Conservation (phyloP, 192 early-diverging fungal species). For the Podila clonocystis region DNA sequence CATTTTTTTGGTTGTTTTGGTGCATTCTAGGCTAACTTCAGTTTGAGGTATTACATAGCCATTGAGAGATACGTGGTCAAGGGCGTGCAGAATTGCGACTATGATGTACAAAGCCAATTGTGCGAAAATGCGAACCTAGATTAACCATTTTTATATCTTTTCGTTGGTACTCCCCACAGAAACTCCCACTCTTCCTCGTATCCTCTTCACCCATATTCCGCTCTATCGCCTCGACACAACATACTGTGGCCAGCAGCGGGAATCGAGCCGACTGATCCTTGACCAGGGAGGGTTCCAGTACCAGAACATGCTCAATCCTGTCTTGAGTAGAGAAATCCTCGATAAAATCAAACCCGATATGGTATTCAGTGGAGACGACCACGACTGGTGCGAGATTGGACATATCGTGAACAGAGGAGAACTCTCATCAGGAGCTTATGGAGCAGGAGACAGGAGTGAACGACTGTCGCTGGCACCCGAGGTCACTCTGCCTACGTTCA, state of each 20-base stretch:
- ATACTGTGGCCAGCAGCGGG: slow-evolving; percentile 76
- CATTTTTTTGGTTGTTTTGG: no score
- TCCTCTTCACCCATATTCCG: slow-evolving; percentile 91
- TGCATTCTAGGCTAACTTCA: no score
- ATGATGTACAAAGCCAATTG: no score
- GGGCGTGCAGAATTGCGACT: no score
- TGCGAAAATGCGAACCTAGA: background rate
- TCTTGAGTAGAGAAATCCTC: slow-evolving; percentile 69
- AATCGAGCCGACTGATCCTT: slow-evolving; percentile 54
- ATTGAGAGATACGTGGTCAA: no score
- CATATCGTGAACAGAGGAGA: slow-evolving; percentile 40
- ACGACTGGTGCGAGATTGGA: slow-evolving; percentile 84
- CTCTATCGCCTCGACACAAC: slow-evolving; percentile 74
- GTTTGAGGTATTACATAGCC: no score
- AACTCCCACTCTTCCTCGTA: slow-evolving; percentile 51
- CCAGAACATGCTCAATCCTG: slow-evolving; percentile 78
- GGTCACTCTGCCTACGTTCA: slow-evolving; percentile 71
- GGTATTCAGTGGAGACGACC: slow-evolving; percentile 93
- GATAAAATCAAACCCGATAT: slow-evolving; percentile 66
- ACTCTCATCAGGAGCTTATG: background rate
- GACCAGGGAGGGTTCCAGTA: slow-evolving; percentile 87
- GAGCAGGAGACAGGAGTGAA: slow-evolving; percentile 53
- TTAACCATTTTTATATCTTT: background rate
- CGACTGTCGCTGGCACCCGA: slow-evolving; percentile 15
- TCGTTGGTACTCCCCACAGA: slow-evolving; percentile 1